Evolutionary conservation across 345 rosid species (phyloP).

Genomic region (Sapria himalayana): DNA sequence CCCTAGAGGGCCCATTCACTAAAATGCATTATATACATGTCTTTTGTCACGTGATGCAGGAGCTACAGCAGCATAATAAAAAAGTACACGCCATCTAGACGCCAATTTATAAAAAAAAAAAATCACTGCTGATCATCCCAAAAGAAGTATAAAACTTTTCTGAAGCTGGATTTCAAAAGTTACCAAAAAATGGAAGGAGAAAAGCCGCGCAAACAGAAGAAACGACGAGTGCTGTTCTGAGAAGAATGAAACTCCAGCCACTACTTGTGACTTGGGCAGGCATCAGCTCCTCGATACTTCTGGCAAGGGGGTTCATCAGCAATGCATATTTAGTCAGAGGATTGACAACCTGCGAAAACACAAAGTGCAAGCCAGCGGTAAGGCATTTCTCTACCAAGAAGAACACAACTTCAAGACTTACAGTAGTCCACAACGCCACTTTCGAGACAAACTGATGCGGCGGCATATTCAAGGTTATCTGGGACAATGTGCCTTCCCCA

Average conservation of each 20-base stretch:
- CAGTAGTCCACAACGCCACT: slow-evolving; percentile 76
- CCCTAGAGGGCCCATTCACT: too few relatives aligned
- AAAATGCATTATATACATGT: too few relatives aligned
- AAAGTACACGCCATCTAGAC: too few relatives aligned
- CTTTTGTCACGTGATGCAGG: too few relatives aligned
- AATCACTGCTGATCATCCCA: background rate
- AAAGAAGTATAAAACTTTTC: background rate
- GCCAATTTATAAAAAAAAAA: too few relatives aligned
- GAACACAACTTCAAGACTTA: slow-evolving; percentile 14
- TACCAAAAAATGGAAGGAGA: slow-evolving; percentile 74
- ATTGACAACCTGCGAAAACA: slow-evolving; percentile 41
- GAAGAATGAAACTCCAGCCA: slow-evolving; percentile 37
- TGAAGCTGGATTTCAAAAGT: slow-evolving; percentile 3
- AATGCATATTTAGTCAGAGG: slow-evolving; percentile 88
- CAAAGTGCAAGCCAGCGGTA: slow-evolving; percentile 7
- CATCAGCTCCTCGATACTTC: slow-evolving; percentile 79
- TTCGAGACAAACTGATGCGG: slow-evolving; percentile 27
- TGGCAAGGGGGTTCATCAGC: slow-evolving; percentile 68
- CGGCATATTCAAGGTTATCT: slow-evolving; percentile 82
- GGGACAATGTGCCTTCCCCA: slow-evolving; percentile 71
- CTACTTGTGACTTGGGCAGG: slow-evolving; percentile 29
- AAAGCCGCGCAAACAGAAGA: slow-evolving; percentile 74
- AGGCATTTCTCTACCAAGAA: background rate
- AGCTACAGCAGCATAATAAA: too few relatives aligned
- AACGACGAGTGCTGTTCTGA: slow-evolving; percentile 51